A percentile compares a stretch with the other conserved stretches of the same genome.
Evolutionary conservation across 768 basidiomycete genomes (phyloP).

Genomic region (Rhodosporidiobolus sp.): DNA sequence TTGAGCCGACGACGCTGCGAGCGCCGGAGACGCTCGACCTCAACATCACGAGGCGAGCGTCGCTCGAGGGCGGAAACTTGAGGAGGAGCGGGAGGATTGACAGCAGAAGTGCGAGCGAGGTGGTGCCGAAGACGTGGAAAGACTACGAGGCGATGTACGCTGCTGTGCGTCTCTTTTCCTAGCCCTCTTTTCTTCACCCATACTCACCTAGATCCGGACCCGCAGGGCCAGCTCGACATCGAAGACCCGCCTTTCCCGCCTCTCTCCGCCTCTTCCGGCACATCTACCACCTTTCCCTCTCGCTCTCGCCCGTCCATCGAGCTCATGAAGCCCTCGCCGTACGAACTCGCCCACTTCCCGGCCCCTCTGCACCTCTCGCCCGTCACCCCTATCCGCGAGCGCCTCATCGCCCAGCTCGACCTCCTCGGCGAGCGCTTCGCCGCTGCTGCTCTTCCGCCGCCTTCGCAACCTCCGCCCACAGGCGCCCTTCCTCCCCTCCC

Average conservation of each 20-base stretch:
- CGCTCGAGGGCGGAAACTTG: neutral
- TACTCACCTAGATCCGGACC: neutral
- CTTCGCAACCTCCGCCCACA: neutral
- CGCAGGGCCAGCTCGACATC: conserved; percentile 25
- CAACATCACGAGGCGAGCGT: no score
- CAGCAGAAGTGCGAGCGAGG: neutral
- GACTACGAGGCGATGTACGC: conserved; percentile 19
- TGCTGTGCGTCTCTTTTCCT: neutral
- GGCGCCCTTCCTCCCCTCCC: neutral
- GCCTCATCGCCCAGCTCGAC: conserved; percentile 22
- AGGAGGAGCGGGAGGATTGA: neutral
- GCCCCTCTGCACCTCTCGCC: conserved; percentile 18
- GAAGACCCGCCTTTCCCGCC: conserved; percentile 21
- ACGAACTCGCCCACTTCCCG: conserved; percentile 21
- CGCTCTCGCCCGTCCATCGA: neutral
- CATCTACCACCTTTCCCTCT: neutral
- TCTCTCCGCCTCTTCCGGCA: neutral
- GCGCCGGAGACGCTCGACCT: conserved; percentile 1
- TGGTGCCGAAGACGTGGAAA: conserved; percentile 15
- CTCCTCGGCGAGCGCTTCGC: conserved; percentile 20
- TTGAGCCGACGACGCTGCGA: neutral
- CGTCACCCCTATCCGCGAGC: conserved; percentile 14
- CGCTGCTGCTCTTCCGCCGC: neutral
- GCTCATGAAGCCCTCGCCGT: neutral
- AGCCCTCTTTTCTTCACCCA: no score